These are phyloP conservation scores for Chionographis japonica DNA, from an alignment of 106 monocot species.

Conservation along the genomic window DNA sequence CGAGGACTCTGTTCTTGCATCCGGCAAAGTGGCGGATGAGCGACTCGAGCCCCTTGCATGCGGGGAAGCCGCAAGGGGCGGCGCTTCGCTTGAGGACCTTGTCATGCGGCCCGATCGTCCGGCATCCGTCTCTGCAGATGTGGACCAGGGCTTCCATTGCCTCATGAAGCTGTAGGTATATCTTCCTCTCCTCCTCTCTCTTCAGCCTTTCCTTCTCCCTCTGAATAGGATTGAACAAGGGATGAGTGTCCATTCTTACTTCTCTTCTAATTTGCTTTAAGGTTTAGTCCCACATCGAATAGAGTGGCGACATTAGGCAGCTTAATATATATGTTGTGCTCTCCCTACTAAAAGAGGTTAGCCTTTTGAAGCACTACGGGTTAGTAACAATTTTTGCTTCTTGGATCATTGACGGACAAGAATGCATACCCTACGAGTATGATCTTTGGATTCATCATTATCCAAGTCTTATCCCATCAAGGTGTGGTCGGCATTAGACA, in stretches of 20 bases:
- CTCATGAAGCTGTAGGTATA: slow-evolving; percentile 33
- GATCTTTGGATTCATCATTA: no score
- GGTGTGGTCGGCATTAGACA: no score
- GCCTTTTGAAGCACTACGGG: no score
- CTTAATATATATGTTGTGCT: no score
- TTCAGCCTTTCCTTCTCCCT: slow-evolving; percentile 24
- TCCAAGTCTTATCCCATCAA: no score
- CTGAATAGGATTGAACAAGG: slow-evolving; percentile 4
- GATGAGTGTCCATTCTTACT: background rate
- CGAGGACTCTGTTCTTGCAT: slow-evolving; percentile 22
- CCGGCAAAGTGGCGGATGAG: slow-evolving; percentile 40
- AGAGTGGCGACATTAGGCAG: no score
- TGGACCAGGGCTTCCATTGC: slow-evolving; percentile 49
- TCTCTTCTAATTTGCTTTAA: no score
- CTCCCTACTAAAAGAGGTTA: no score
- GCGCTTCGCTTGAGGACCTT: slow-evolving; percentile 9
- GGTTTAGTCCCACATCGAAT: no score
- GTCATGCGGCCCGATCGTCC: slow-evolving; percentile 35
- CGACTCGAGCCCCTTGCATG: slow-evolving; percentile 37
- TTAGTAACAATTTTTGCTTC: no score
- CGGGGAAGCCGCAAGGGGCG: slow-evolving; percentile 25
- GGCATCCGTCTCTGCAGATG: slow-evolving; percentile 45
- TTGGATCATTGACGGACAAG: no score
- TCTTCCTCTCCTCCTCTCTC: slow-evolving; percentile 32
- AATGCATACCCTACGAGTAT: no score